A percentile compares a stretch with the other conserved stretches of the same genome.
Conservation (phyloP, 441 rosid genomes). For the Francoa sonchifolia region DNA sequence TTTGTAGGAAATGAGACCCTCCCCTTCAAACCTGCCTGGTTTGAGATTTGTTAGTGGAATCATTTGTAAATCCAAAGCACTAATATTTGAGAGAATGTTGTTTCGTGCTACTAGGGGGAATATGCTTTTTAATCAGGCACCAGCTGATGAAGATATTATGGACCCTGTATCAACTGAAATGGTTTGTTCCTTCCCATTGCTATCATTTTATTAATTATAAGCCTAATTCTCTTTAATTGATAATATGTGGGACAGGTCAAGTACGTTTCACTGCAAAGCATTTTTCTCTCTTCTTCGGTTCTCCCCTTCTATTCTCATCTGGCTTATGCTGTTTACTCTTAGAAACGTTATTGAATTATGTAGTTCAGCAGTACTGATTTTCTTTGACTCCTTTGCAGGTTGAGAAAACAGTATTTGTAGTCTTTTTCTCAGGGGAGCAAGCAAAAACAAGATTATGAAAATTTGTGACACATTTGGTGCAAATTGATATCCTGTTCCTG, state of each 20-base stretch:
- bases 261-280: too few species aligned
- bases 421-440: constrained; percentile 94
- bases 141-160: constrained; percentile 81
- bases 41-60: constrained; percentile 88
- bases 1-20: constrained; percentile 55
- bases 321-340: constrained; percentile 1
- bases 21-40: constrained; percentile 60
- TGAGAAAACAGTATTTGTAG: constrained; percentile 75
- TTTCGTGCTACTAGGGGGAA: constrained; percentile 98
- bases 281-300: constrained; percentile 6
- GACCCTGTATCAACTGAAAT: constrained; percentile 78
- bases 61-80: constrained; percentile 58
- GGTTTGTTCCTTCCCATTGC: constrained; percentile 32
- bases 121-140: constrained; percentile 89
- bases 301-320: constrained; percentile 1
- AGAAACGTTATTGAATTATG: neutral
- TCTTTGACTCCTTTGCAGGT: constrained; percentile 34
- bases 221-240: too few species aligned
- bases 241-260: too few species aligned
- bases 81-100: constrained; percentile 84
- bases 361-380: constrained; percentile 11
- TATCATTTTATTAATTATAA: too few species aligned
- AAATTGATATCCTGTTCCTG: constrained; percentile 88
- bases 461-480: constrained; percentile 97
- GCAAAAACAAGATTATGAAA: constrained; percentile 69